phyloP scores from a whole-genome alignment of 345 rosid species.

The Aurinia saxatilis region DNA sequence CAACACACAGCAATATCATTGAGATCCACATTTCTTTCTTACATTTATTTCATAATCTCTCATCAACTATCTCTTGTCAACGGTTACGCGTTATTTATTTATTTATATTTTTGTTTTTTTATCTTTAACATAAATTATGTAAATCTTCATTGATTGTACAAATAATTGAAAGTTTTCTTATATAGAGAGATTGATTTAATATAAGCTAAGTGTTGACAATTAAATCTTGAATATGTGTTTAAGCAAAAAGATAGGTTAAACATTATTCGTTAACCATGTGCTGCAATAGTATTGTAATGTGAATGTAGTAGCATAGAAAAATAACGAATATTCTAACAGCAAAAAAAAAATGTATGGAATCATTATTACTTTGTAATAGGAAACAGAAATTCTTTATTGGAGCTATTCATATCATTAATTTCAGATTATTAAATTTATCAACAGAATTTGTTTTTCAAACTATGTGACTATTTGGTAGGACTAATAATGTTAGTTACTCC shows the following conservation, averaged over 20 bases:
- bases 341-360: not conserved
- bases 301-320: not conserved
- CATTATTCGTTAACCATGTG: conserved; percentile 18
- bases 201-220: conserved; percentile 1
- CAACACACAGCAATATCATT: conserved; percentile 26
- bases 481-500: not conserved
- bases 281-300: conserved; percentile 4
- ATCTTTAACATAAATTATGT: not conserved
- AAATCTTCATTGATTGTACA: not conserved
- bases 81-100: not conserved
- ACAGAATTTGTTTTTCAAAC: not conserved
- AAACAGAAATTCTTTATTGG: conserved; percentile 14
- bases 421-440: not conserved
- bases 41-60: conserved; percentile 11
- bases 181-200: not conserved
- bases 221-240: conserved; percentile 3
- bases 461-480: conserved; percentile 7
- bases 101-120: not conserved
- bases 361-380: not conserved
- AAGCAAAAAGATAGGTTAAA: conserved; percentile 8
- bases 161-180: not conserved
- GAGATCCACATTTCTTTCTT: conserved; percentile 31
- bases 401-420: not conserved
- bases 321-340: conserved; percentile 7
- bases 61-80: conserved; percentile 14